Conservation (phyloP, 2,329 filamentous ascomycete genomes). For the Alternaria tenuissima region DNA sequence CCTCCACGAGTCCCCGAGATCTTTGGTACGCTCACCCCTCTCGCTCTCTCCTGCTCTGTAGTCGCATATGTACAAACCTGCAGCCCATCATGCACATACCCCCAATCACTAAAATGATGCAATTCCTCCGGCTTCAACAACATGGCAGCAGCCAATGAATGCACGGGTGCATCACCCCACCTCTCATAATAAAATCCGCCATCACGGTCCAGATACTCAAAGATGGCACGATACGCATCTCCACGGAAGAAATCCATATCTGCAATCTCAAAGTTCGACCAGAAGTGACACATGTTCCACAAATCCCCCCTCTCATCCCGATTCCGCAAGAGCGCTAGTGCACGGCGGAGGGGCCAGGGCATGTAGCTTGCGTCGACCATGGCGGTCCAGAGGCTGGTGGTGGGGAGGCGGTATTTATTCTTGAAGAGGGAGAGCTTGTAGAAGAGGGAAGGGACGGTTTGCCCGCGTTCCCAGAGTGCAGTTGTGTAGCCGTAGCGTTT, state of each 20-base stretch:
- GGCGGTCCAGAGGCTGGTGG: constrained; percentile 23
- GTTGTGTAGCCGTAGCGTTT: constrained; percentile 98
- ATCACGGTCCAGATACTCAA: constrained; percentile 72
- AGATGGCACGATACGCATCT: constrained; percentile 88
- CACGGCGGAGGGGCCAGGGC: constrained; percentile 26
- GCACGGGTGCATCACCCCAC: constrained; percentile 95
- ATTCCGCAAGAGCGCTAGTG: constrained; percentile 31
- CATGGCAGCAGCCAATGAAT: constrained; percentile 86
- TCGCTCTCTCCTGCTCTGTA: constrained; percentile 11
- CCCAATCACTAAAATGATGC: constrained; percentile 97
- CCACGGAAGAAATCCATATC: constrained; percentile 91
- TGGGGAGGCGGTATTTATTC: constrained; percentile 7
- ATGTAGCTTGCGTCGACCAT: constrained; percentile 23
- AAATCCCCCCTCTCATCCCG: constrained; percentile 82
- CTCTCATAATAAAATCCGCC: constrained; percentile 28
- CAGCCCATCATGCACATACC: constrained; percentile 69
- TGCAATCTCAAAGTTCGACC: constrained; percentile 96
- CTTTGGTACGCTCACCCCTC: constrained; percentile 5
- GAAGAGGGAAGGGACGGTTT: constrained; percentile 73
- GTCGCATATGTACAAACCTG: constrained; percentile 20
- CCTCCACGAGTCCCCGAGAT: neutral
- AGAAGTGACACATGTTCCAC: constrained; percentile 97
- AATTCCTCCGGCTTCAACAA: constrained; percentile 87
- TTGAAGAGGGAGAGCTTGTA: constrained; percentile 28
- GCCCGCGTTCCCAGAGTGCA: constrained; percentile 91